These are phyloP conservation scores for Huntiella abstrusa DNA, from an alignment of 2,329 filamentous ascomycete species.

Conservation along the genomic window DNA sequence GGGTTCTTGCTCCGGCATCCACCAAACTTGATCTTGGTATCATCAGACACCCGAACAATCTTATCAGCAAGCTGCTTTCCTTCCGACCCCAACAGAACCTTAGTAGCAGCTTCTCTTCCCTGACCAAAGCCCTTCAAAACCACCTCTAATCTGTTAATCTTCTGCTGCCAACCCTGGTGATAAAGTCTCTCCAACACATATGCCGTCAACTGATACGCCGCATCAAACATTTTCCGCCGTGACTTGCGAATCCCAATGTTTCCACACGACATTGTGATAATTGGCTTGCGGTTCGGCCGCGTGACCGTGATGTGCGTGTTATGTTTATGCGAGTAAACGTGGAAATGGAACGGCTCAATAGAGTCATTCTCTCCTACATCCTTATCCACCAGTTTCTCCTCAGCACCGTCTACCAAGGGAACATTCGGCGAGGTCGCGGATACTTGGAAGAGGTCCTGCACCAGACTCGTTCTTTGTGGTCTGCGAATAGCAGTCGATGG, in stretches of 20 bases:
- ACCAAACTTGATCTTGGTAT: slow-evolving; percentile 86
- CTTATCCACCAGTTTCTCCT: slow-evolving; percentile 7
- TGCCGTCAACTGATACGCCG: slow-evolving; percentile 73
- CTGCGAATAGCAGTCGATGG: not conserved
- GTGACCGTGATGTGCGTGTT: slow-evolving; percentile 90
- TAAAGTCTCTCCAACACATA: slow-evolving; percentile 72
- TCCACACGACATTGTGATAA: slow-evolving; percentile 65
- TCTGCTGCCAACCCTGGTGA: slow-evolving; percentile 57
- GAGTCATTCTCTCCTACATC: slow-evolving; percentile 15
- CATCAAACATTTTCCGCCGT: slow-evolving; percentile 67
- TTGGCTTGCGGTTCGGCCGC: slow-evolving; percentile 56
- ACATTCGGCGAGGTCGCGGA: not conserved
- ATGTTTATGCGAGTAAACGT: slow-evolving; percentile 75
- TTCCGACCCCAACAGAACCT: slow-evolving; percentile 74
- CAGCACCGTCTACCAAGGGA: not conserved
- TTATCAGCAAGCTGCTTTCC: slow-evolving; percentile 55
- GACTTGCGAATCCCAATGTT: slow-evolving; percentile 84
- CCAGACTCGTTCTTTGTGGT: slow-evolving; percentile 3
- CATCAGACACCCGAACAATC: slow-evolving; percentile 66
- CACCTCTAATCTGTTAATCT: slow-evolving; percentile 63
- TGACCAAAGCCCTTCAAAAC: slow-evolving; percentile 68
- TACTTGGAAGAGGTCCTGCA: not conserved
- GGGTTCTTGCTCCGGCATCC: slow-evolving; percentile 72
- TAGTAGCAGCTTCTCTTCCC: slow-evolving; percentile 75
- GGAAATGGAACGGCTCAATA: slow-evolving; percentile 59